Evolutionary conservation across 352 stramenopile genomes (phyloP).

Genomic region (Pythium myriotylum): DNA sequence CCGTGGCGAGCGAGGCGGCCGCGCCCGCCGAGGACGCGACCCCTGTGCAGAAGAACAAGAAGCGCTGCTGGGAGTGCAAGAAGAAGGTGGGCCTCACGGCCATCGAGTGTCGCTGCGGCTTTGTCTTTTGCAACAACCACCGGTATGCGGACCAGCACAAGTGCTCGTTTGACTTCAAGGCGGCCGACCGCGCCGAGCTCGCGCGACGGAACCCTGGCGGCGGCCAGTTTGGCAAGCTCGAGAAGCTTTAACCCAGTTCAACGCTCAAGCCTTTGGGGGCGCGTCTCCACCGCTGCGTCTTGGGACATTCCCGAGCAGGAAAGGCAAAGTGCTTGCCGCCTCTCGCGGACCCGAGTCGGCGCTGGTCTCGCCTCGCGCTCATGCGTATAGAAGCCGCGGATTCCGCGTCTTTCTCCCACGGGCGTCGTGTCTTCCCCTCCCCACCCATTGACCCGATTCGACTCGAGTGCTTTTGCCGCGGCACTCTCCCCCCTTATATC

Average conservation of each 20-base stretch:
- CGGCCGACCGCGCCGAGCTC: slow-evolving; percentile 71
- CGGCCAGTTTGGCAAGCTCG: slow-evolving; percentile 84
- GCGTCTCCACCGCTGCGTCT: background rate
- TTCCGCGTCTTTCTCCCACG: background rate
- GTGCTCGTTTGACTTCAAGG: slow-evolving; percentile 88
- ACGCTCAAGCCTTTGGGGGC: background rate
- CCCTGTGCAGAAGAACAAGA: slow-evolving; percentile 89
- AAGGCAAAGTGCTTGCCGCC: slow-evolving; percentile 23
- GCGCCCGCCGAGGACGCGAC: slow-evolving; percentile 34
- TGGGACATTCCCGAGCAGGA: slow-evolving; percentile 1
- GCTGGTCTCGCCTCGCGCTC: background rate
- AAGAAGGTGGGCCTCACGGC: slow-evolving; percentile 91
- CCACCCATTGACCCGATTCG: slow-evolving; percentile 26
- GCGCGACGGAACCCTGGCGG: slow-evolving; percentile 80
- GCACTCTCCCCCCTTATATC: slow-evolving; percentile 24
- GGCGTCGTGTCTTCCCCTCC: slow-evolving; percentile 10
- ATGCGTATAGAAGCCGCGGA: slow-evolving; percentile 7
- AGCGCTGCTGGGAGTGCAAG: slow-evolving; percentile 91
- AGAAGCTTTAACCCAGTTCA: slow-evolving; percentile 70
- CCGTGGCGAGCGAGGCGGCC: slow-evolving; percentile 17
- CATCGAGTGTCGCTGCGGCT: slow-evolving; percentile 89
- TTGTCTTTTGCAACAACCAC: slow-evolving; percentile 86
- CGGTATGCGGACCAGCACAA: slow-evolving; percentile 87
- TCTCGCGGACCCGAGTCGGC: background rate
- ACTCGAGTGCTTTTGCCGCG: slow-evolving; percentile 11